A percentile compares a stretch with the other conserved stretches of the same genome.
Evolutionary conservation across 768 basidiomycete species (phyloP).

Genomic region (Amanita brunnescens): DNA sequence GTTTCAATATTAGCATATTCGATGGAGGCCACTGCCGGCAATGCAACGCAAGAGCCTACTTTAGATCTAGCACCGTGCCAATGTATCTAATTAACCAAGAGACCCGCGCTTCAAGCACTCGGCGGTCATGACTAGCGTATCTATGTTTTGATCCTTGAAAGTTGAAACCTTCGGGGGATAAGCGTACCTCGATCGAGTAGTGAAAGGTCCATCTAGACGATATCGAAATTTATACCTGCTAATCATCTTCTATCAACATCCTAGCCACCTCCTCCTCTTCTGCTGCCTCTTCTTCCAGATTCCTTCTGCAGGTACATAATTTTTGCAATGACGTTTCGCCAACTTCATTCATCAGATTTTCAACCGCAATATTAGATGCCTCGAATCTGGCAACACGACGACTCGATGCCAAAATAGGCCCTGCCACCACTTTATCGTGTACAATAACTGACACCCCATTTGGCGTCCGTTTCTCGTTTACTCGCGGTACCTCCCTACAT

Average conservation of each 20-base stretch:
- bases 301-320: conserved; percentile 28
- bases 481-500: conserved; percentile 16
- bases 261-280: conserved; percentile 6
- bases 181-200: too few relatives aligned
- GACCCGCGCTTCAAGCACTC: too few relatives aligned
- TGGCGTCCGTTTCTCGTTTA: conserved; percentile 11
- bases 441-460: conserved; percentile 50
- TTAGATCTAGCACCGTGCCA: too few relatives aligned
- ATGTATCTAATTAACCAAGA: too few relatives aligned
- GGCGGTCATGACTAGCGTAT: too few relatives aligned
- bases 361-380: conserved; percentile 53
- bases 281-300: conserved; percentile 1
- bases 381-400: conserved; percentile 56
- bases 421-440: conserved; percentile 47
- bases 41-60: too few relatives aligned
- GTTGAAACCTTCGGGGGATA: too few relatives aligned
- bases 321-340: conserved; percentile 35
- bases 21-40: too few relatives aligned
- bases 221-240: background rate
- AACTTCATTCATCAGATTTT: conserved; percentile 37
- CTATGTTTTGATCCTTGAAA: too few relatives aligned
- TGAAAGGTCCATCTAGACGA: too few relatives aligned
- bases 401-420: conserved; percentile 53
- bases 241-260: conserved; percentile 8
- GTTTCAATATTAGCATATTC: too few relatives aligned